These are phyloP conservation scores for Capsicum baccatum DNA, from an alignment of 257 asterid genomes.

Conservation along the genomic window DNA sequence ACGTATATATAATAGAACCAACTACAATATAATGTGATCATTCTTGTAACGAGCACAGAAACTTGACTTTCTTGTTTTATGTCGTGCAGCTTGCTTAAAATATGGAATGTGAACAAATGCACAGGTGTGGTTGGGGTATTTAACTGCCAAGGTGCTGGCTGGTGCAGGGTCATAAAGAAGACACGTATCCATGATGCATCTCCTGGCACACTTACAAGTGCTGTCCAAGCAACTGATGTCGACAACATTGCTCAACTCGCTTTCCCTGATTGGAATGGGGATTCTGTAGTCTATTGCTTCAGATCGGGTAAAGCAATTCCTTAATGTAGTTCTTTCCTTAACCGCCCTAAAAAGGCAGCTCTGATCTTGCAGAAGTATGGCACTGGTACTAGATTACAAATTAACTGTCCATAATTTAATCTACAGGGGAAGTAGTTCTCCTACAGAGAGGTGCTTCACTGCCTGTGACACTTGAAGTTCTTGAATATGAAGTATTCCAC, in stretches of 20 bases:
- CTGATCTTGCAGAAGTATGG: background rate
- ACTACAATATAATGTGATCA: background rate
- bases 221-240: constrained; percentile 75
- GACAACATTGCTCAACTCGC: constrained; percentile 67
- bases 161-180: constrained; percentile 83
- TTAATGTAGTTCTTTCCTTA: background rate
- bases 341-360: background rate
- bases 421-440: constrained; percentile 55
- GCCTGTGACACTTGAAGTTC: constrained; percentile 83
- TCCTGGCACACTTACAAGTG: constrained; percentile 84
- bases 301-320: constrained; percentile 52
- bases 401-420: background rate
- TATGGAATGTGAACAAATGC: constrained; percentile 84
- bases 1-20: background rate
- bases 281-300: constrained; percentile 62
- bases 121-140: constrained; percentile 89
- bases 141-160: constrained; percentile 98
- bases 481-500: constrained; percentile 90
- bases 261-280: constrained; percentile 85
- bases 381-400: background rate
- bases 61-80: background rate
- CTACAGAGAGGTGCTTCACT: constrained; percentile 78
- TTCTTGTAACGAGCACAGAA: constrained; percentile 11
- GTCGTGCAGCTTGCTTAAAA: constrained; percentile 82
- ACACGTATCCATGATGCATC: constrained; percentile 88